phyloP scores from a whole-genome alignment of 1,284 basidiomycete genomes.

The Pascua guehoae region DNA sequence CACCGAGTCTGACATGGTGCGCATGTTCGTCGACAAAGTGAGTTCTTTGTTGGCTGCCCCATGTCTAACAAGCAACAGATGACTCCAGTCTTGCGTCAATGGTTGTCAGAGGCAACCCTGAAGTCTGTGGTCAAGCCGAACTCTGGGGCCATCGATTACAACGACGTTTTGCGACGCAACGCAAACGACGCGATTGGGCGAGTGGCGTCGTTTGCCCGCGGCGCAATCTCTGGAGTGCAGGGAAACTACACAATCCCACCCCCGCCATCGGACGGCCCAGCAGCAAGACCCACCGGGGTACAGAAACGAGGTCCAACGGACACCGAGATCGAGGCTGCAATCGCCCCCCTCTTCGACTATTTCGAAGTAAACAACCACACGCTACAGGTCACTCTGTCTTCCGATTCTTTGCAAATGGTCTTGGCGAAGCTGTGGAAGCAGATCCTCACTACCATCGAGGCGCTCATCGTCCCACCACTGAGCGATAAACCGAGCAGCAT shows the following conservation, averaged over 20 bases:
- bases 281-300: constrained; percentile 38
- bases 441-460: constrained; percentile 81
- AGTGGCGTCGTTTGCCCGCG: constrained; percentile 74
- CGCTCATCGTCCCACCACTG: constrained; percentile 84
- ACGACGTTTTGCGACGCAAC: constrained; percentile 53
- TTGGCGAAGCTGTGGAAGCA: constrained; percentile 97
- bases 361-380: constrained; percentile 92
- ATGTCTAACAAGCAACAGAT: constrained; percentile 58
- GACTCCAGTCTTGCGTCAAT: constrained; percentile 88
- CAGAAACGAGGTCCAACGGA: constrained; percentile 71
- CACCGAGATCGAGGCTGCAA: constrained; percentile 90
- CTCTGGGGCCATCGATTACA: constrained; percentile 63
- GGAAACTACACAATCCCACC: constrained; percentile 72
- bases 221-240: constrained; percentile 58
- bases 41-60: constrained; percentile 54
- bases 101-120: constrained; percentile 72
- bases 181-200: constrained; percentile 56
- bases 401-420: constrained; percentile 84
- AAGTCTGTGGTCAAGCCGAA: constrained; percentile 67
- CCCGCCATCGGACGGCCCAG: constrained; percentile 57
- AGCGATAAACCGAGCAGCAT: constrained; percentile 85
- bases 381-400: constrained; percentile 80
- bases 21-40: constrained; percentile 95
- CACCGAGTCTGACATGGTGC: constrained; percentile 92
- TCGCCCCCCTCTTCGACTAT: constrained; percentile 90